These are phyloP conservation scores for Dillenia turbinata DNA, from an alignment of 164 flowering plant species.

Conservation along the genomic window DNA sequence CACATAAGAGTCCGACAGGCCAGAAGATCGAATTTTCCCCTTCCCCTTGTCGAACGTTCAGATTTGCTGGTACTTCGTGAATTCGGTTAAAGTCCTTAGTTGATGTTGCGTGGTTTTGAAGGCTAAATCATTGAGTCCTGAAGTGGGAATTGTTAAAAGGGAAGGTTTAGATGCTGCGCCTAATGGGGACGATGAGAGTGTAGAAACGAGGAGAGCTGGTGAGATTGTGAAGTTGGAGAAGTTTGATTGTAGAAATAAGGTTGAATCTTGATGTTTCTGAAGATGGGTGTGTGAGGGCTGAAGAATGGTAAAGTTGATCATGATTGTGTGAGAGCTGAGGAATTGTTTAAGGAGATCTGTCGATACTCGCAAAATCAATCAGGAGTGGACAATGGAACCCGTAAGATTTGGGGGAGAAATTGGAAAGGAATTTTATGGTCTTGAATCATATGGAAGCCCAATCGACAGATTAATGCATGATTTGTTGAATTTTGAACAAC, in stretches of 20 bases:
- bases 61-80: conserved; percentile 10
- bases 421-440: too few relatives aligned
- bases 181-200: background rate
- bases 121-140: conserved; percentile 42
- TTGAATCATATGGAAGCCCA: too few relatives aligned
- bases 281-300: conserved; percentile 30
- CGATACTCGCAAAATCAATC: too few relatives aligned
- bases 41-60: too few relatives aligned
- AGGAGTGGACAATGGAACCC: background rate
- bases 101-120: conserved; percentile 60
- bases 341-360: too few relatives aligned
- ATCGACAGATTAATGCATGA: too few relatives aligned
- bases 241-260: conserved; percentile 15
- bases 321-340: background rate
- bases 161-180: conserved; percentile 9
- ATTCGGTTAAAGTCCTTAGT: conserved; percentile 60
- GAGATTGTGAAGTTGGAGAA: conserved; percentile 23
- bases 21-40: too few relatives aligned
- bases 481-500: too few relatives aligned
- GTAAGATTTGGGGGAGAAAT: conserved; percentile 23
- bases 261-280: conserved; percentile 26
- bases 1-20: too few relatives aligned
- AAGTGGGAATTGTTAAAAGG: conserved; percentile 17
- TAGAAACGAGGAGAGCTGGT: background rate
- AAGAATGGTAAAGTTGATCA: too few relatives aligned